Conservation (phyloP, 495 filamentous ascomycete genomes). For the Elasticomyces elasticus region DNA sequence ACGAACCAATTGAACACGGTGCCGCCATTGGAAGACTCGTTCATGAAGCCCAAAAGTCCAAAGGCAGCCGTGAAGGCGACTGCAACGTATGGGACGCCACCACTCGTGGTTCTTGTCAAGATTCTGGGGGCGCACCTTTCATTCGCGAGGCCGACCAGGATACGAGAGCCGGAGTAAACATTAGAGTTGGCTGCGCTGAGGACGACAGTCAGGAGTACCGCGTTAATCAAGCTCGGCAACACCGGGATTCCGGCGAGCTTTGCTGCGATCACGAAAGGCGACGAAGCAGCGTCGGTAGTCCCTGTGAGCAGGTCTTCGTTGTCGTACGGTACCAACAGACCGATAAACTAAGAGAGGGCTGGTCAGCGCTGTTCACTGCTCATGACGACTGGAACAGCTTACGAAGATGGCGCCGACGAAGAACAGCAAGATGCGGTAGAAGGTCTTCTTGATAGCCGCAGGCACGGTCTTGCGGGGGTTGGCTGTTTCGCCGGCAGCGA, state of each 20-base stretch:
- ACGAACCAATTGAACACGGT: conserved; percentile 35
- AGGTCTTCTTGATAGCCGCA: conserved; percentile 65
- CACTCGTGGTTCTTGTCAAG: conserved; percentile 43
- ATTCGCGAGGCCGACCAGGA: conserved; percentile 58
- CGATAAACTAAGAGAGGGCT: too few relatives aligned
- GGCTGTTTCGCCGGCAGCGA: conserved; percentile 70
- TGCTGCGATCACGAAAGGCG: conserved; percentile 57
- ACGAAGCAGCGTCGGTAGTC: conserved; percentile 50
- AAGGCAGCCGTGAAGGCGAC: conserved; percentile 46
- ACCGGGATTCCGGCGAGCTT: conserved; percentile 52
- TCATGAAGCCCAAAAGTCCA: conserved; percentile 54
- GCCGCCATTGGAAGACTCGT: conserved; percentile 40
- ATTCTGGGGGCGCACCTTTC: conserved; percentile 54
- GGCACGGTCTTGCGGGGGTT: conserved; percentile 71
- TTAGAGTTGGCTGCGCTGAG: conserved; percentile 67
- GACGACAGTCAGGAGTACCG: conserved; percentile 56
- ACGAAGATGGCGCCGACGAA: conserved; percentile 51
- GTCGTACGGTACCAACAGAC: conserved; percentile 41
- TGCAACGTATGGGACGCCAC: conserved; percentile 53
- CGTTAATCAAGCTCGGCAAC: conserved; percentile 67
- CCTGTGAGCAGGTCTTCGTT: conserved; percentile 34
- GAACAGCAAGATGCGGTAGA: conserved; percentile 80
- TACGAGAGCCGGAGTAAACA: conserved; percentile 73
- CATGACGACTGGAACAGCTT: too few relatives aligned
- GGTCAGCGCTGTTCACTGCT: too few relatives aligned